phyloP scores from a whole-genome alignment of 1,139 yeast species.

The Taphrina deformans region DNA sequence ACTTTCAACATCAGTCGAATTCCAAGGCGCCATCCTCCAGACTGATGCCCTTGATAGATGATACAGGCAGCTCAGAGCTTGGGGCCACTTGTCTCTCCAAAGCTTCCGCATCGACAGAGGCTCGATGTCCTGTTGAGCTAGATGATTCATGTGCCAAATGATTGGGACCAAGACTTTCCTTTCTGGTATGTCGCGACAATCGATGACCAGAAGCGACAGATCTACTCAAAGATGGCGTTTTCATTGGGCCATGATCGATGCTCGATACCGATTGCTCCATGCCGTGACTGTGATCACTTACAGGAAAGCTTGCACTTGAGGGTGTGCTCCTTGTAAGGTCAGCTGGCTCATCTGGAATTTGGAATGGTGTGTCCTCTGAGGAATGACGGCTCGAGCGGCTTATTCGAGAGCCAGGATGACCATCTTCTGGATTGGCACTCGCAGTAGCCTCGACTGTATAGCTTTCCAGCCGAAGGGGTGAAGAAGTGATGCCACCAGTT shows the following conservation, averaged over 20 bases:
- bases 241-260: neutral
- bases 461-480: conserved; percentile 2
- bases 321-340: neutral
- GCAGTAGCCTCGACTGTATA: neutral
- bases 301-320: neutral
- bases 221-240: conserved; percentile 1
- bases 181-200: conserved; percentile 15
- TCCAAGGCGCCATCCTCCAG: conserved; percentile 25
- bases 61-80: neutral
- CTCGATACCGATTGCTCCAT: neutral
- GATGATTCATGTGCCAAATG: neutral
- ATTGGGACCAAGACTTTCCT: conserved; percentile 2
- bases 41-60: conserved; percentile 16
- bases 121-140: neutral
- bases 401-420: neutral
- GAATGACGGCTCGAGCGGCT: neutral
- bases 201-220: conserved; percentile 14
- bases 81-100: neutral
- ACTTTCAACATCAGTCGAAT: conserved; percentile 8
- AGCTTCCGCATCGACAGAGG: neutral
- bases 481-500: neutral
- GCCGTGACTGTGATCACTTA: neutral
- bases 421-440: neutral
- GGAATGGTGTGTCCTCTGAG: conserved; percentile 1
- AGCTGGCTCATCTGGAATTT: neutral